phyloP scores from a whole-genome alignment of 2,329 filamentous ascomycete genomes.

The Mycocentrospora acerina region DNA sequence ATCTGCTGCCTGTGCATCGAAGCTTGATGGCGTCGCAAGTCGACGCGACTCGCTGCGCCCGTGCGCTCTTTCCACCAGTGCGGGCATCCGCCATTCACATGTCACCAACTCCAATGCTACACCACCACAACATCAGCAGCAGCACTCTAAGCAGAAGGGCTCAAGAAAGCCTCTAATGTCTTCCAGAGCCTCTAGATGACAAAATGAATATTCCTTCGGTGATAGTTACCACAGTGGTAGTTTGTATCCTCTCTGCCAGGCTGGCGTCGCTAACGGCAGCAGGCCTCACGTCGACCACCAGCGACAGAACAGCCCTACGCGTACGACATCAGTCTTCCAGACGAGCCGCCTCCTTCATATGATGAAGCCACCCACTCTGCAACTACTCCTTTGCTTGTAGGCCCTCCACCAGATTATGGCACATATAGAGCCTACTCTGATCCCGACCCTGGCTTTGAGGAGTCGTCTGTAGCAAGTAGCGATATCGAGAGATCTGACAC shows the following conservation, averaged over 20 bases:
- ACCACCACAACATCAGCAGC: constrained; percentile 5
- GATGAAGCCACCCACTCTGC: constrained; percentile 30
- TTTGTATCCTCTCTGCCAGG: too few species aligned
- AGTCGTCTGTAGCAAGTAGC: constrained; percentile 33
- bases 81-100: constrained; percentile 17
- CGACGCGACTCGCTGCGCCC: constrained; percentile 13
- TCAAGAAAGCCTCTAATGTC: too few species aligned
- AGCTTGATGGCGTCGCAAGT: constrained; percentile 15
- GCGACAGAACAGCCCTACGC: constrained; percentile 11
- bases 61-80: constrained; percentile 4
- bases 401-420: constrained; percentile 33
- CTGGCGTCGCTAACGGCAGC: constrained; percentile 7
- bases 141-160: too few species aligned
- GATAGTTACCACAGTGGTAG: too few species aligned
- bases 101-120: constrained; percentile 17
- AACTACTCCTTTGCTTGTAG: constrained; percentile 30
- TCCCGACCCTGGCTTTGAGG: constrained; percentile 27
- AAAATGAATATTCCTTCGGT: constrained; percentile 4
- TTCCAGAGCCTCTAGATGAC: too few species aligned
- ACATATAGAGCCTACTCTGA: constrained; percentile 29
- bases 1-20: constrained; percentile 20
- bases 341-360: constrained; percentile 38
- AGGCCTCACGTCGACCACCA: constrained; percentile 14
- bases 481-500: constrained; percentile 24
- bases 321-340: constrained; percentile 12